Base-by-base conservation (phyloP, 768 basidiomycete species). In the Russula sp. region DNA sequence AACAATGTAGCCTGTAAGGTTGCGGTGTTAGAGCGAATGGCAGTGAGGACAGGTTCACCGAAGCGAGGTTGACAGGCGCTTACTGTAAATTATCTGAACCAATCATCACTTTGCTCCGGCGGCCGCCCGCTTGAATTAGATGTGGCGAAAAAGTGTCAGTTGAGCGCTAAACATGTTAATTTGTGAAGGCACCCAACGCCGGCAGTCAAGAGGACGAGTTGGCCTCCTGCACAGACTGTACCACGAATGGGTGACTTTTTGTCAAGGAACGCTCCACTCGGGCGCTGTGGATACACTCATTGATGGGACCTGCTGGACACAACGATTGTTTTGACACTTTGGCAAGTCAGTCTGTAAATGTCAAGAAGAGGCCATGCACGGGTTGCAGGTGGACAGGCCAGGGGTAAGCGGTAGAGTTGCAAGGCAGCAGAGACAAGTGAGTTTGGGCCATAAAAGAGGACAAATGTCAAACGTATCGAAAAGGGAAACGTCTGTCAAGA, bases 11-110 rank as follows among this genome's bases (percentile, higher is more conserved):
- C 26, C 24, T 28, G 42, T 53, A 40, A 38, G 60, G 13, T 22
- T 53, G 64, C 64, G 64, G 64, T 40, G 64, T 65, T 65, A 65
- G 55, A 51, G 64, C 42, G 32, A 30, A 34, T 49, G 59, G 38
- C 28, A 38, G 48, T 32, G 13, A 44, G 38, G 48, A 44, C 38
- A 42, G 52, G 22, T 38, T 59, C 34, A 44, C 53, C 58, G 52
- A 60, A 64, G 59, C 46, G 58, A 40, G 13, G 22, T 42, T 18
- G 63, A 44, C 5, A 57, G 44, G 58, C 58, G 63, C 63, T 50
- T 38, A 36, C 36, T 4, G 36, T 36, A 38, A 32, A 30, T 1
- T 26, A 32, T 9, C 28, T 5, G 46, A 42, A 9, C 63, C 58
- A 60, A 64, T 59, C 46, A 22, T 14, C 24, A 26, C 18, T 55